These are phyloP conservation scores for Solanum piurae DNA, from an alignment of 257 asterid genomes.

Conservation along the genomic window DNA sequence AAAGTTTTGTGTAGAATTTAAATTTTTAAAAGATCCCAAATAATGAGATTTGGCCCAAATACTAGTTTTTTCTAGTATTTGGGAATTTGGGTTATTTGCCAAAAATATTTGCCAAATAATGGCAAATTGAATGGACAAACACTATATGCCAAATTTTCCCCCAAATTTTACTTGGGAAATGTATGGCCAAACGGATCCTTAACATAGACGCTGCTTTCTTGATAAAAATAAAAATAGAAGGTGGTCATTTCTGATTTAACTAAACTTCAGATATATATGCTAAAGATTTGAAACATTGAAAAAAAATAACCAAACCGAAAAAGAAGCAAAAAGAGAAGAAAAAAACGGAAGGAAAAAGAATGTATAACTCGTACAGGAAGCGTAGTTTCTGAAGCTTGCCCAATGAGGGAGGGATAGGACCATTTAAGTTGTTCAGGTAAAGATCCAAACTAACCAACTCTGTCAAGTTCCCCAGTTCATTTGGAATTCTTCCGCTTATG, in stretches of 20 bases:
- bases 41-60: too few relatives aligned
- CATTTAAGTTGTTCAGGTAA: conserved; percentile 57
- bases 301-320: not conserved
- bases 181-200: too few relatives aligned
- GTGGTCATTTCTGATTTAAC: not conserved
- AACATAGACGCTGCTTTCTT: not conserved
- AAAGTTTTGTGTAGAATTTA: too few relatives aligned
- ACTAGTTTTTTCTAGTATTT: too few relatives aligned
- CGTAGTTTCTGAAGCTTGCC: conserved; percentile 70
- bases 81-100: too few relatives aligned
- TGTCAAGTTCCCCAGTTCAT: conserved; percentile 77
- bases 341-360: not conserved
- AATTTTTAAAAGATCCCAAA: too few relatives aligned
- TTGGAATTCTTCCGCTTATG: conserved; percentile 69
- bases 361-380: conserved; percentile 50
- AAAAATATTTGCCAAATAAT: too few relatives aligned
- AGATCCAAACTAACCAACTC: conserved; percentile 95
- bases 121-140: too few relatives aligned
- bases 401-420: conserved; percentile 64
- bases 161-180: too few relatives aligned
- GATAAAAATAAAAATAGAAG: not conserved
- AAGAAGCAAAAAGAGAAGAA: not conserved
- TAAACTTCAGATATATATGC: not conserved
- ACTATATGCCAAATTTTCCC: too few relatives aligned
- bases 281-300: not conserved